Conservation (phyloP, 169 alveolate genomes). For the Eimeria praecox region DNA sequence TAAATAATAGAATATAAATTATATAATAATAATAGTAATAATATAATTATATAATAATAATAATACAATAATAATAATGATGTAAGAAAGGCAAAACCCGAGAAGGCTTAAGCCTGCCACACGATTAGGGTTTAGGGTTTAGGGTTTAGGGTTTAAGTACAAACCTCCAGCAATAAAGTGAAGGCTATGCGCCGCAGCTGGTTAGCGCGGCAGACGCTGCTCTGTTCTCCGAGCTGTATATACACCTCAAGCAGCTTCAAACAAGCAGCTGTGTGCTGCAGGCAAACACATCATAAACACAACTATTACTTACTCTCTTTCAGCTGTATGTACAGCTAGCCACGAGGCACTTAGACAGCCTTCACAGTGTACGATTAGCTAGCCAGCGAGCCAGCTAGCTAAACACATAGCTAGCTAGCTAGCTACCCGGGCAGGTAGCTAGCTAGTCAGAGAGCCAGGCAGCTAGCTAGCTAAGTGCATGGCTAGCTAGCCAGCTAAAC, state of each 20-base stretch:
- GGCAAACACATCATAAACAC: neutral
- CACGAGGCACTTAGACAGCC: neutral
- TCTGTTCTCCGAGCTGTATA: conserved; percentile 29
- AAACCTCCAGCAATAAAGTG: conserved; percentile 61
- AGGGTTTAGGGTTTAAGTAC: neutral
- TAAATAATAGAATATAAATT: too few species aligned
- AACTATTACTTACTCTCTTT: neutral
- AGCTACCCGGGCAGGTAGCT: neutral
- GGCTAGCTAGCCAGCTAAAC: conserved; percentile 1
- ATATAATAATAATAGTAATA: too few species aligned
- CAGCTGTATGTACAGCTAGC: neutral
- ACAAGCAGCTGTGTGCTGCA: conserved; percentile 18
- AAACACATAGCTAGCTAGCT: too few species aligned
- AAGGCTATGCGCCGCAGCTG: conserved; percentile 75
- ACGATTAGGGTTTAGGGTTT: neutral
- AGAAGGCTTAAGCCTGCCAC: too few species aligned
- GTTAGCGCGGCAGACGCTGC: conserved; percentile 27
- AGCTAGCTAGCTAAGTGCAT: neutral
- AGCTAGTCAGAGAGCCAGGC: neutral
- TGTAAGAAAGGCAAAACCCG: too few species aligned
- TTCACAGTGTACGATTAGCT: neutral
- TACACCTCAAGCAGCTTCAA: conserved; percentile 52
- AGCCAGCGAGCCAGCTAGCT: too few species aligned
- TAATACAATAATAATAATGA: too few species aligned
- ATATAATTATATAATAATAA: too few species aligned